Evolutionary conservation across 495 filamentous ascomycete species (phyloP), one percentile per base, ranked within the genome.

Genomic region (Lindgomyces ingoldianus): DNA sequence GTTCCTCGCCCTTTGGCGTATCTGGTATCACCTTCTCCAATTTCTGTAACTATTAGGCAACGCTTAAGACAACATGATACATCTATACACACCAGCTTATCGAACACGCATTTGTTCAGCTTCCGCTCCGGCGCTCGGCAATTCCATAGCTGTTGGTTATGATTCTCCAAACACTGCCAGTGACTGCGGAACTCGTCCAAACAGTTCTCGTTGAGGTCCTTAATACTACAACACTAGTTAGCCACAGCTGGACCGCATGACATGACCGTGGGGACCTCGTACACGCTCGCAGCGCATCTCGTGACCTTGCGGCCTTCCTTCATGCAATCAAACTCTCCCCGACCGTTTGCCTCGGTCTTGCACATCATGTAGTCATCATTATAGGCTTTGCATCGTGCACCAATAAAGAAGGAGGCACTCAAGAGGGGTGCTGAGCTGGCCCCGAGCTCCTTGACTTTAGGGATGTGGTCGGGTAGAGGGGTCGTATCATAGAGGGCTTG

Each of bases 341-440:
- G 84, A 56, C 94, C 95, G 53, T 86, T 83, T 48, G 90, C 83
- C 81, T 96, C 90, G 52, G 84, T 89, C 87, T 98, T 99, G 86
- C 94, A 99, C 79, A 94, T 86, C 92, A 99, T 98, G 78, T 86
- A 99, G 79, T 99, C 94, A 80, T 99, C 94, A 78, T 97, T 98
- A 81, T 91, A 99, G 49, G 89, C 81, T 72, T 84, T 87, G 85
- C 94, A 99, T 70, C 93, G 86, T 63, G 91, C 92, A 49, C 94
- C 94, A 75, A 99, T 99, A 74, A 97, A 98, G 83, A 87, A 99
- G n/a, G 91, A 85, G 18, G 94, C 95, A 64, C 89, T 93, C 33
- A 92, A 78, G 24, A 99, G 82, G 41, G 94, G 95, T 18, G 93
- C 95, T 45, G 92, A 96, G 63, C 87, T 94, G 50, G 90, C 83